A percentile compares a stretch with the other conserved stretches of the same genome.
Evolutionary conservation across 106 monocot species (phyloP).

Genomic region (Cymbidium sinense): DNA sequence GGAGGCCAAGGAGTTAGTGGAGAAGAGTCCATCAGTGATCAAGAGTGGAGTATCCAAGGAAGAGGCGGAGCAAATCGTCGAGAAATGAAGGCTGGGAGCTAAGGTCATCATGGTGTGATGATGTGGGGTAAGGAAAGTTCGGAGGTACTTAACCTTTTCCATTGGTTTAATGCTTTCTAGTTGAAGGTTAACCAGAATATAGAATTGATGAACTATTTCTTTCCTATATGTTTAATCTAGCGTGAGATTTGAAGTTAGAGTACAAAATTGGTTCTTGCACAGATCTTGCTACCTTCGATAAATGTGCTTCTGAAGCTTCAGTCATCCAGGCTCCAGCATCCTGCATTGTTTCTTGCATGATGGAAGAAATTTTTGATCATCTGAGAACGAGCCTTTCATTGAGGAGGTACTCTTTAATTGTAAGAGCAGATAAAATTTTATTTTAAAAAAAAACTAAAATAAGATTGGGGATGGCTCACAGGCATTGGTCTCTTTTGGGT

Average conservation of each 20-base stretch:
- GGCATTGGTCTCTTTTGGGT: not conserved
- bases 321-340: not conserved
- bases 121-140: not conserved
- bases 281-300: not conserved
- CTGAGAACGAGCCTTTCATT: not conserved
- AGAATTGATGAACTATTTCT: too few relatives aligned
- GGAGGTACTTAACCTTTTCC: constrained; percentile 3
- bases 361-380: not conserved
- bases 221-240: not conserved
- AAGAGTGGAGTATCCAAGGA: constrained; percentile 81
- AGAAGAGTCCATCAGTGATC: constrained; percentile 81
- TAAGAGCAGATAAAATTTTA: not conserved
- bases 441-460: not conserved
- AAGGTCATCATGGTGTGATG: constrained; percentile 77
- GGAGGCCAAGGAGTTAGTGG: constrained; percentile 98
- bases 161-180: not conserved
- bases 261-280: not conserved
- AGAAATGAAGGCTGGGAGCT: constrained; percentile 93
- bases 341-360: not conserved
- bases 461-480: not conserved
- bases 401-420: not conserved
- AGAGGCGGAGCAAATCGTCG: constrained; percentile 71
- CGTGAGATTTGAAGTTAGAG: not conserved
- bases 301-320: too few relatives aligned
- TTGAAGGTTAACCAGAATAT: not conserved